Evolutionary conservation across 176 grass and related monocot genomes (phyloP).

Genomic region (Stipa capillata): DNA sequence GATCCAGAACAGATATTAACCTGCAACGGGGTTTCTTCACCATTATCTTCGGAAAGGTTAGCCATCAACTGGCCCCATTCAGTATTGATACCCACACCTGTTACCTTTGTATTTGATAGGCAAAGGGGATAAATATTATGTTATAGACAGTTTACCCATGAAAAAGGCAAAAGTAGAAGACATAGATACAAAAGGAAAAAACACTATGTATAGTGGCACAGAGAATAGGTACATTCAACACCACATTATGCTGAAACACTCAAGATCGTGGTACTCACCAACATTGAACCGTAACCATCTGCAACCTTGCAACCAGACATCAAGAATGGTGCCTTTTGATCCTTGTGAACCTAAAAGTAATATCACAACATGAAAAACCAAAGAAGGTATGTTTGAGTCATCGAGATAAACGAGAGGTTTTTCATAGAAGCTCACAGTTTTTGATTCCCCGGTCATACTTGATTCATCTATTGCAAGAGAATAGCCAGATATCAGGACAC

Average conservation of each 20-base stretch:
- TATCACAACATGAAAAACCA: neutral
- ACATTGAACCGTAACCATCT: slow-evolving; percentile 93
- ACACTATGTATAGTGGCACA: neutral
- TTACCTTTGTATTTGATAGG: slow-evolving; percentile 67
- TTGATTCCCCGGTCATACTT: slow-evolving; percentile 94
- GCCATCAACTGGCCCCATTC: slow-evolving; percentile 99
- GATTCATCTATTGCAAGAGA: slow-evolving; percentile 98
- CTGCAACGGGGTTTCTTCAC: slow-evolving; percentile 98
- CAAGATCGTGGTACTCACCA: slow-evolving; percentile 46
- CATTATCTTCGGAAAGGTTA: slow-evolving; percentile 95
- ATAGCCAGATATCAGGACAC: slow-evolving; percentile 83
- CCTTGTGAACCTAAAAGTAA: slow-evolving; percentile 67
- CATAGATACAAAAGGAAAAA: slow-evolving; percentile 20
- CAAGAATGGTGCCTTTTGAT: slow-evolving; percentile 84
- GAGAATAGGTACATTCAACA: slow-evolving; percentile 3
- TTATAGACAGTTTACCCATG: slow-evolving; percentile 13
- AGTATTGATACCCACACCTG: slow-evolving; percentile 83
- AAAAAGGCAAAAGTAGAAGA: neutral
- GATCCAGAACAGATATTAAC: slow-evolving; percentile 42
- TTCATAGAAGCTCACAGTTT: slow-evolving; percentile 55
- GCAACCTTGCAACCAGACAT: slow-evolving; percentile 99
- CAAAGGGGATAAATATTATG: slow-evolving; percentile 20
- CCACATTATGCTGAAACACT: slow-evolving; percentile 15
- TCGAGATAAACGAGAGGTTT: neutral
- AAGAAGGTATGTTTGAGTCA: neutral